phyloP scores from a whole-genome alignment of 2,329 filamentous ascomycete genomes.

The Coniochaeta hoffmannii region DNA sequence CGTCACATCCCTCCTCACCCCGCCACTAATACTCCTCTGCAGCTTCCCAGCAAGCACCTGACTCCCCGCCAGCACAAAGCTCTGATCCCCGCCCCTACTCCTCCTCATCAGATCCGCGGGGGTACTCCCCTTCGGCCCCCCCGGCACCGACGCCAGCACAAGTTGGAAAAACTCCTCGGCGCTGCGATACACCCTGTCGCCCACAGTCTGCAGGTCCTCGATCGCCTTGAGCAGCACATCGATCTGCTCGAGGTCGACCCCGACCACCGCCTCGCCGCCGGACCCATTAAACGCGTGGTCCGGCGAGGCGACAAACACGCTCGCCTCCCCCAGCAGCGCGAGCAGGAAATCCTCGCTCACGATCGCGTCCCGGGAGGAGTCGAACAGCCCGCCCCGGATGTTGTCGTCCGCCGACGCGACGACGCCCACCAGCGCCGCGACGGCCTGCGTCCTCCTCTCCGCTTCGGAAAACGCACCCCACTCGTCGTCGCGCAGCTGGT shows the following conservation, averaged over 20 bases:
- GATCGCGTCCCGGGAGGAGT: slow-evolving; percentile 70
- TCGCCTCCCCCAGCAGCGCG: slow-evolving; percentile 73
- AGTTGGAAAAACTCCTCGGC: slow-evolving; percentile 74
- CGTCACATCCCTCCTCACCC: slow-evolving; percentile 62
- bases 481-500: slow-evolving; percentile 66
- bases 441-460: slow-evolving; percentile 65
- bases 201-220: slow-evolving; percentile 72
- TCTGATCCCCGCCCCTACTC: slow-evolving; percentile 35
- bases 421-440: slow-evolving; percentile 69
- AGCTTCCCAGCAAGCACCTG: slow-evolving; percentile 60
- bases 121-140: slow-evolving; percentile 48
- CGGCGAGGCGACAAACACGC: slow-evolving; percentile 59
- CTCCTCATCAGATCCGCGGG: slow-evolving; percentile 61
- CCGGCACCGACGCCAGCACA: slow-evolving; percentile 63
- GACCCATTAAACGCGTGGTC: slow-evolving; percentile 4
- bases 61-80: slow-evolving; percentile 65
- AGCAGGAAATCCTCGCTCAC: slow-evolving; percentile 84
- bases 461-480: slow-evolving; percentile 19
- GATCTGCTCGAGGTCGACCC: slow-evolving; percentile 66
- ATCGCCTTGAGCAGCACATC: slow-evolving; percentile 68
- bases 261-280: slow-evolving; percentile 20
- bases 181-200: slow-evolving; percentile 60
- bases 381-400: slow-evolving; percentile 84
- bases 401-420: slow-evolving; percentile 82
- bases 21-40: slow-evolving; percentile 51